Base-by-base conservation (phyloP, 2,329 filamentous ascomycete genomes). In the Cordyceps militaris region DNA sequence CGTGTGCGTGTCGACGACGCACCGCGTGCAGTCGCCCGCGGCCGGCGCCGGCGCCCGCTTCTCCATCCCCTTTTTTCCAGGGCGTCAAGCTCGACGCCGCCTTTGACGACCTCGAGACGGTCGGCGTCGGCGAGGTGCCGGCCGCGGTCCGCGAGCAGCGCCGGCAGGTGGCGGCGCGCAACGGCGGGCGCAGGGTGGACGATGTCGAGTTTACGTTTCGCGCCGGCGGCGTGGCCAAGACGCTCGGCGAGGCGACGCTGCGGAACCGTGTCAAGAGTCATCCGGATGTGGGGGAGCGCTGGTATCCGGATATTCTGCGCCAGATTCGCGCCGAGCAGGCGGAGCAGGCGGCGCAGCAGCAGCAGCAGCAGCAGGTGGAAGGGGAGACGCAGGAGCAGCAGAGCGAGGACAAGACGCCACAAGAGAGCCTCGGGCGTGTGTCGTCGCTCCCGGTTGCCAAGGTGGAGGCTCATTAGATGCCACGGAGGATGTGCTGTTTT, bases 161-260 rank as follows among this genome's bases (percentile, higher is more conserved):
- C 50, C 74, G 81, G 61, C 73, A 76, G 61, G 77, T 89, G 21
- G 67, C 88, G 2, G 78, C 76, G 65, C 71, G 71, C 48, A 82
- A 82, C 47, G 78, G 79, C 32, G 84, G 82, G 32, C 84, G 81
- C 24, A 71, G 82, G 40, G 69, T 84, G 44, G 87, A 91, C 65
- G 89, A 92, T 66, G 89, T 93, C 47, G 91, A 95, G 74, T 95
- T 94, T 69, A 94, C 90, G 2, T 95, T 95, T 67, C 80, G 85
- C 24, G 84, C 79, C 61, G 88, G 88, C 16, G 78, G 83, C 57
- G 82, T 78, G 67, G 81, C 84, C 16, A 84, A 81, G 68, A 86
- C 81, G 63, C 73, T 95, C 9, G 90, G 91, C 4, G 89, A 95
- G 76, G 91, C 90, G 11, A 95, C 89, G 59, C 73, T 96, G 68